Evolutionary conservation across 1,139 yeast species (phyloP).

Genomic region (Blastobotrys aristatus): DNA sequence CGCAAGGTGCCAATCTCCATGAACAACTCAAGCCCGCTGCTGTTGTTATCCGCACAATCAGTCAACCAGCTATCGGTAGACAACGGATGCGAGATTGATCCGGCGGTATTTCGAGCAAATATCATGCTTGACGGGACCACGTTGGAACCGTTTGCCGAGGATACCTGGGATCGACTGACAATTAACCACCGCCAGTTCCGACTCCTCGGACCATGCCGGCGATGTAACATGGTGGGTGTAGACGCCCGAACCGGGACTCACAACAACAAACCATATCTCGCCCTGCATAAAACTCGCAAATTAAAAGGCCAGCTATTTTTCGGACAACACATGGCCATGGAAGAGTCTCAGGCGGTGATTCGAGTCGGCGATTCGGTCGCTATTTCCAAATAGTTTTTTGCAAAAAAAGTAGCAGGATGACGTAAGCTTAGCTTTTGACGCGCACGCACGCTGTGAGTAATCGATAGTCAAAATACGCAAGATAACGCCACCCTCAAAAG

Average conservation of each 20-base stretch:
- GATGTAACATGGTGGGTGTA: constrained; percentile 42
- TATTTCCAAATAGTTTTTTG: background rate
- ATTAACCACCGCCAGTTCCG: constrained; percentile 19
- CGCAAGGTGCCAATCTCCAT: constrained; percentile 19
- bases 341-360: background rate
- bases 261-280: constrained; percentile 37
- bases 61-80: constrained; percentile 26
- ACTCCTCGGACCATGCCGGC: constrained; percentile 33
- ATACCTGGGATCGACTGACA: constrained; percentile 30
- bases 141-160: constrained; percentile 35
- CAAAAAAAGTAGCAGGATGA: background rate
- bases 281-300: constrained; percentile 28
- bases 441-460: background rate
- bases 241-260: constrained; percentile 33
- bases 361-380: background rate
- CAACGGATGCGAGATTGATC: constrained; percentile 13
- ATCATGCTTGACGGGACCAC: constrained; percentile 30
- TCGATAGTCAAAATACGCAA: no score
- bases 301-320: constrained; percentile 20
- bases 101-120: constrained; percentile 38
- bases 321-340: constrained; percentile 24
- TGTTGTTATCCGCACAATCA: constrained; percentile 34
- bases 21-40: constrained; percentile 38
- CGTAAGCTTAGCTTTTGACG: no score
- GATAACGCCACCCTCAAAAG: background rate